Evolutionary conservation across 2,329 filamentous ascomycete species (phyloP), one percentile per base, ranked within the genome.

Genomic region (Talaromyces sp.): DNA sequence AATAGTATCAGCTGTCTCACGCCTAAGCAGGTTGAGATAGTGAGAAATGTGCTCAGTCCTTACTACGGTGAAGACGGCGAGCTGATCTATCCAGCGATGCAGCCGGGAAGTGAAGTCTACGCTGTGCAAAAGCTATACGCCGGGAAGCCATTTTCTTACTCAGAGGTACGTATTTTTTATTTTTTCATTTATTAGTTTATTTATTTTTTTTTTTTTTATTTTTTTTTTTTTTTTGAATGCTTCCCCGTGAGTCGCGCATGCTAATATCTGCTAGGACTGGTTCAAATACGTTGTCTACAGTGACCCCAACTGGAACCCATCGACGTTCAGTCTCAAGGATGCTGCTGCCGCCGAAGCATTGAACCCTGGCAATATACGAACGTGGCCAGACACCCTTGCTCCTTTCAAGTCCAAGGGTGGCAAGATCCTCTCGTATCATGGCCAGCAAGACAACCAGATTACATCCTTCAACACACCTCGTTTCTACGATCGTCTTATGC

Each of bases 401-500:
- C 63, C 55, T 0, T 80, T 79, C 64, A 68, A 68, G 27, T 55
- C 64, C 0, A 59, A 64, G 1, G 76, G 75, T 0, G 76, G 72
- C 1, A 80, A 80, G 61, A 70, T 80, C 65, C 69, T 80, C n/a
- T 73, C 70, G 1, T 80, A 72, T 71, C 77, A 80, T 56, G 78
- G 77, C 0, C 62, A 75, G 6, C 69, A 69, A 5, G 76, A 79
- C 61, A 76, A 80, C 12, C 76, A 82, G 48, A 86, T 85, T 58
- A 77, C 81, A 14, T 79, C 79, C 0, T 77, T 78, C 0, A 76
- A 80, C 21, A 80, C 79, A 1, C 75, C 80, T 10, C 82, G 81
- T 67, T 86, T 77, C 66, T 81, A 83, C 69, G 72, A 77, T 21
- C 74, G 78, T n/a, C 76, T 83, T 1, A 66, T 68, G 6, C 62